Evolutionary conservation across 2,329 filamentous ascomycete species (phyloP), one percentile per base, ranked within the genome.

Genomic region (Fusarium hainanense): DNA sequence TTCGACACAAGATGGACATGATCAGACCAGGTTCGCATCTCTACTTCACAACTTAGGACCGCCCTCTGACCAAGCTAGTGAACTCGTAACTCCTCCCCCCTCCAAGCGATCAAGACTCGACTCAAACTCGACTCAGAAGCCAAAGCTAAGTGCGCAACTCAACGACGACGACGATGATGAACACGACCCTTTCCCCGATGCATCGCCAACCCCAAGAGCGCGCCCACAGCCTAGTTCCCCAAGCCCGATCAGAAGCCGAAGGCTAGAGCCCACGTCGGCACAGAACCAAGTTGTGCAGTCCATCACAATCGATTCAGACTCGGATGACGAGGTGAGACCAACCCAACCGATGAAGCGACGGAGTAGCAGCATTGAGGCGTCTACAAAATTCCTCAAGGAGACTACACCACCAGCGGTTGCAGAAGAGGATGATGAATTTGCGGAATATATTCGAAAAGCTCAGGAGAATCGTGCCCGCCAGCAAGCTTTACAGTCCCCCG

Each of bases 381-480:
- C 55, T 6, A 12, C 41, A 18, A 67, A 65, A 13, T 25, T 43
- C 7, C 40, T 43, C 16, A 60, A 57, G 20, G 50, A 54, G 23
- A 57, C 66, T 16, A 55, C 48, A 46, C 56, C 52, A 9, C 55
- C 64, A 3, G n/a, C 65, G 51, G 6, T 7, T 7, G n/a, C 46
- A 27, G 48, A 18, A 20, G 66, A 72, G 20, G 79, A 83, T 4
- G 81, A 85, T 46, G 82, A 83, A 11, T 83, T 84, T 20, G 80
- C 77, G 40, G 80, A 81, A 51, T 87, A 85, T 67, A 77, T 86
- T 28, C 77, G 78, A 65, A 79, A 77, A 44, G 85, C 85, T 4
- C 75, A 77, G 46, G 70, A 76, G 48, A 77, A 75, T 40, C 79
- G 50, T 73, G 79, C 68, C 18, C 73, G 69, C 44, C 67, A 75